Percentiles rank a stretch among this genome's conserved stretches.
phyloP scores from a whole-genome alignment of 208 protist species.

The Angomonas desouzai region DNA sequence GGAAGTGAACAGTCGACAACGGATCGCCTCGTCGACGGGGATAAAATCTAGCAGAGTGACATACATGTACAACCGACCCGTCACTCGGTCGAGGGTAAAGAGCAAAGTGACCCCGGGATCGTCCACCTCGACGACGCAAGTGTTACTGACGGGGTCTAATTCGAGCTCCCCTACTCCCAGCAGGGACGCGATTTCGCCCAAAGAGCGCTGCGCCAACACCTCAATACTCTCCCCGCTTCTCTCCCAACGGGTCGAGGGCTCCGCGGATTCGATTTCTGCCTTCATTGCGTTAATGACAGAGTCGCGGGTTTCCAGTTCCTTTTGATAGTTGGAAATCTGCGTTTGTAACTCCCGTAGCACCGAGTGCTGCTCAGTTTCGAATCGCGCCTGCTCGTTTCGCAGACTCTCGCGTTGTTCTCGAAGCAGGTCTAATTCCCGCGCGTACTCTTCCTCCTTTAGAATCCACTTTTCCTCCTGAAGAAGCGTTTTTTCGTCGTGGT shows the following conservation, averaged over 20 bases:
- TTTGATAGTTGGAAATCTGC: slow-evolving; percentile 20
- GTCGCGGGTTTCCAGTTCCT: slow-evolving; percentile 13
- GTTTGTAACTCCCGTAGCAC: slow-evolving; percentile 32
- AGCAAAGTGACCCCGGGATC: slow-evolving; percentile 40
- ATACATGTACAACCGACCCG: slow-evolving; percentile 75
- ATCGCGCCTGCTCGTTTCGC: slow-evolving; percentile 16
- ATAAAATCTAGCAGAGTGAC: slow-evolving; percentile 62
- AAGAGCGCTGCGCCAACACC: slow-evolving; percentile 16
- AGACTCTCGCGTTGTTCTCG: slow-evolving; percentile 42
- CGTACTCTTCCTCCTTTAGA: slow-evolving; percentile 56
- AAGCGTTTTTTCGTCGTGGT: slow-evolving; percentile 15
- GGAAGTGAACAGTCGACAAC: slow-evolving; percentile 61
- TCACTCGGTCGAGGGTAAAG: slow-evolving; percentile 64
- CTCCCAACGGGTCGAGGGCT: slow-evolving; percentile 9
- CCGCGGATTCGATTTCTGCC: slow-evolving; percentile 5
- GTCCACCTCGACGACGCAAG: slow-evolving; percentile 49
- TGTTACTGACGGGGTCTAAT: slow-evolving; percentile 55
- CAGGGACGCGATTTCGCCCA: slow-evolving; percentile 25
- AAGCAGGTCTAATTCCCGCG: slow-evolving; percentile 50
- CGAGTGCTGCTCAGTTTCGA: slow-evolving; percentile 32
- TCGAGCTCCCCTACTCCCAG: slow-evolving; percentile 27
- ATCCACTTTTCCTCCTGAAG: slow-evolving; percentile 31
- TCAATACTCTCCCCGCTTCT: slow-evolving; percentile 14
- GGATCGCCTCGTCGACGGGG: slow-evolving; percentile 21
- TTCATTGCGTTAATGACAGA: slow-evolving; percentile 10